Evolutionary conservation across 2,329 filamentous ascomycete species (phyloP).

Genomic region (Verticillium dahliae): DNA sequence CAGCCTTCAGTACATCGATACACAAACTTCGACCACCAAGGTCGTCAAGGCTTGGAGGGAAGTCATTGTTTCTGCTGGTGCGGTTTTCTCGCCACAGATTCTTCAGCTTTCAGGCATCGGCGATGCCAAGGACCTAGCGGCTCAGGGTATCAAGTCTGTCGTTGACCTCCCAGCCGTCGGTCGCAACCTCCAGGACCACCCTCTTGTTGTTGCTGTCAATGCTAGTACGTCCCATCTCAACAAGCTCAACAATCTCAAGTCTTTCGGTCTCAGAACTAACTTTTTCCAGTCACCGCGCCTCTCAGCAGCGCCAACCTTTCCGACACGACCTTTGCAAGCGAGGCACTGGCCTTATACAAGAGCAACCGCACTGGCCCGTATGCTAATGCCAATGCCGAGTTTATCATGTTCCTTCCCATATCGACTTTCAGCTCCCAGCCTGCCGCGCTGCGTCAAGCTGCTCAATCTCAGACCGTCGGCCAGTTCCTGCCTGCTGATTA

Average conservation of each 20-base stretch:
- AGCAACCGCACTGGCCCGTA: conserved; percentile 21
- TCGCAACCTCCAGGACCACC: conserved; percentile 8
- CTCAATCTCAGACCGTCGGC: conserved; percentile 22
- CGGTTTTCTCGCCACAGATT: conserved; percentile 33
- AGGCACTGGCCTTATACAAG: conserved; percentile 22
- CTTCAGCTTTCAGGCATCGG: conserved; percentile 46
- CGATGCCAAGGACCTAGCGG: conserved; percentile 22
- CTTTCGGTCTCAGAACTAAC: background rate
- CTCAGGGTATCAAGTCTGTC: conserved; percentile 24
- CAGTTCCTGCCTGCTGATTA: conserved; percentile 23
- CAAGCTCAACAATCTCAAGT: background rate
- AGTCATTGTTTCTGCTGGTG: conserved; percentile 33
- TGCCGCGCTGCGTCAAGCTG: conserved; percentile 18
- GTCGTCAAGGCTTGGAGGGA: conserved; percentile 21
- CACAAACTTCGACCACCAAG: background rate
- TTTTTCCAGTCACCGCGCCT: background rate
- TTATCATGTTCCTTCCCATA: conserved; percentile 11
- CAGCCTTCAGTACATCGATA: conserved; percentile 2
- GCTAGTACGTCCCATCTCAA: background rate
- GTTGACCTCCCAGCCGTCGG: conserved; percentile 5
- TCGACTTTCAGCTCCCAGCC: conserved; percentile 19
- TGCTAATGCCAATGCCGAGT: conserved; percentile 16
- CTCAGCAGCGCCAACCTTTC: conserved; percentile 14
- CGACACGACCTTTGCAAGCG: conserved; percentile 25
- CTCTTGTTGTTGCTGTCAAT: background rate